Base-by-base conservation (phyloP, 2,329 filamentous ascomycete genomes). In the Coleophoma crateriformis region DNA sequence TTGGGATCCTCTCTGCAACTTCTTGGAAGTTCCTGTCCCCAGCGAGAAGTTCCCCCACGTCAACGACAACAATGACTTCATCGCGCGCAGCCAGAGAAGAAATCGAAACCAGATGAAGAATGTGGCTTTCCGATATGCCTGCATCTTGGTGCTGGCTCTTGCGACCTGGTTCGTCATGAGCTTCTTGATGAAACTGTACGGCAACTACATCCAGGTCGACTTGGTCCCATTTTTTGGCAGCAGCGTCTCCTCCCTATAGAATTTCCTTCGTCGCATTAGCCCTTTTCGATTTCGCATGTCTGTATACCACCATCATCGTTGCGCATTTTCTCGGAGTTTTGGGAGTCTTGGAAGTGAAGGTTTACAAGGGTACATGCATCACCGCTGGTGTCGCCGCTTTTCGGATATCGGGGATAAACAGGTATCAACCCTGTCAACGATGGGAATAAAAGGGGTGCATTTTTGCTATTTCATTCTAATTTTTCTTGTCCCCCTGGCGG, bases 91-190 rank as follows among this genome's bases (percentile, higher is more conserved):
- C 51, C 65, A 65, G 27, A 61, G 64, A 48, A 61, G 73, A 41
- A 77, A 77, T 58, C 64, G 70, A 47, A 67, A 66, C 55, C 74
- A 77, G 61, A 73, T 75, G 70, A 61, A 68, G 53, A 76, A 76
- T 52, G 71, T 75, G 15, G 62, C 67, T 33, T 49, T 39, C 22
- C 37, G 32, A 44, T 50, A 44, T 20, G 15, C 27, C 12, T 12
- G 22, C 20, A 44, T 44, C n/a, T 12, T 27, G 4, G 5, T 44
- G 11, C n/a, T 27, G 8, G 76, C 76, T 52, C 71, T 75, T n/a
- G 62, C 67, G 19, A 46, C 34, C 20, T 43, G 32, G 43, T 50
- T 47, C 40, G 38, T 49, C 2, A 43, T 55, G 43, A 27, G 20
- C 14, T 44, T 22, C 20, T 32, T 44, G 20, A 44, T 44, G 41